Base-by-base conservation (phyloP, 805 yeast genomes). In the Candida lessepsii region DNA sequence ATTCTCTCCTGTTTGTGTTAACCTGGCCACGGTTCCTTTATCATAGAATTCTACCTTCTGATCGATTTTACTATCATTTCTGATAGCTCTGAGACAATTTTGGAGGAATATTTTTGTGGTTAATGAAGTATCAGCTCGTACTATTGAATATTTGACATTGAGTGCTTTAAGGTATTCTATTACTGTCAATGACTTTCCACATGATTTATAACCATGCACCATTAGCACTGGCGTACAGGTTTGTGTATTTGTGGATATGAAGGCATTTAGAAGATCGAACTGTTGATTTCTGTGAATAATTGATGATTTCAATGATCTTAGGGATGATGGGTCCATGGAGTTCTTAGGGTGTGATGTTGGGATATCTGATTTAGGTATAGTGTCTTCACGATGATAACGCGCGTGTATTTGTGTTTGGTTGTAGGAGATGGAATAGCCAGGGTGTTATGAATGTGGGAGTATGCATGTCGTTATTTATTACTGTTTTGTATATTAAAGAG, bases 181-280 rank as follows among this genome's bases (percentile, higher is more conserved):
- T 4, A 75, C 55, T 1, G 68, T 61, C 39, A 56, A 58, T 2
- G 78, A 57, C 48, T 76, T 76, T 0, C 82, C 82, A 13, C 72
- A 58, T 1, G 79, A 65, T 38, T 66, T 60, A 41, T 69, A 65
- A 0, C 82, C 81, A 49, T 74, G 78, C 3, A 76, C 61, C 2
- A 73, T 51, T 9, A 75, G 33, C 5, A 67, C 52, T 1, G 73
- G 67, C 0, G 61, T 57, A 56, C 63, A 59, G 2, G 53, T 24
- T 3, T 41, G 48, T 1, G 50, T 19, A 14, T 63, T 59, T 8
- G 53, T 52, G 6, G 62, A 51, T 1, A 76, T 39, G 37, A 64
- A 71, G 0, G 69, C 53, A 24, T 54, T 47, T 14, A 75, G 47
- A 8, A 70, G 52, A 8, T 56, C 61, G 15, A 66, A 40, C 48